Conservation (phyloP, 768 basidiomycete genomes). For the Boletus speciosus region DNA sequence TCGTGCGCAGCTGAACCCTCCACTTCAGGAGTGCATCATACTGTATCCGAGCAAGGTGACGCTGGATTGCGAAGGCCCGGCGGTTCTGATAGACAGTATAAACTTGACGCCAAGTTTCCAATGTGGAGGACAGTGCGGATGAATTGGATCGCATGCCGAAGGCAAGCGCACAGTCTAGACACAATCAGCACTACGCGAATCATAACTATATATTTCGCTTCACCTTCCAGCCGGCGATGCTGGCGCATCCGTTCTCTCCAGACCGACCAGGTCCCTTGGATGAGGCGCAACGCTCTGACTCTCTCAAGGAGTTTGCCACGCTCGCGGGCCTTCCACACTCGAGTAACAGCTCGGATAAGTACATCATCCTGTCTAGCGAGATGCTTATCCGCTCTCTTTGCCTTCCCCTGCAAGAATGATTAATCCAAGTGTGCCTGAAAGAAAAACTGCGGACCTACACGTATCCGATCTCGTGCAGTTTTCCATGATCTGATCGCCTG, state of each 20-base stretch:
- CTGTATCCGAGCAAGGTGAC: conserved; percentile 27
- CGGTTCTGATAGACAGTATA: conserved; percentile 46
- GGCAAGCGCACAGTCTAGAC: conserved; percentile 46
- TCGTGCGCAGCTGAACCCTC: conserved; percentile 51
- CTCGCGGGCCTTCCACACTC: conserved; percentile 69
- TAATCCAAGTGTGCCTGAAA: background rate
- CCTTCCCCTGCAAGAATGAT: conserved; percentile 44
- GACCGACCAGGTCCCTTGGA: conserved; percentile 43
- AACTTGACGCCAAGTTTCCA: conserved; percentile 47
- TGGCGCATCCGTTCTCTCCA: conserved; percentile 49
- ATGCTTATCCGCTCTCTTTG: conserved; percentile 55
- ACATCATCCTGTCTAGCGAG: conserved; percentile 54
- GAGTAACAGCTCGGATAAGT: conserved; percentile 53
- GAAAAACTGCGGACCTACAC: conserved; percentile 35
- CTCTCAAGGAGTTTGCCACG: conserved; percentile 56
- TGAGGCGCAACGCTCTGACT: conserved; percentile 43
- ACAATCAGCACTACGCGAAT: conserved; percentile 10
- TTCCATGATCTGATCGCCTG: conserved; percentile 54
- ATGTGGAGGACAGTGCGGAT: conserved; percentile 30
- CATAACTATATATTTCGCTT: conserved; percentile 2
- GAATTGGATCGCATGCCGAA: conserved; percentile 48
- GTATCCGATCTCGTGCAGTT: conserved; percentile 44
- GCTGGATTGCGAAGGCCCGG: conserved; percentile 44
- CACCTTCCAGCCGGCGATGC: conserved; percentile 47
- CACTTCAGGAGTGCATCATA: conserved; percentile 53